Conservation (phyloP, 805 yeast species). For the Tetrapisispora namnaoensis region DNA sequence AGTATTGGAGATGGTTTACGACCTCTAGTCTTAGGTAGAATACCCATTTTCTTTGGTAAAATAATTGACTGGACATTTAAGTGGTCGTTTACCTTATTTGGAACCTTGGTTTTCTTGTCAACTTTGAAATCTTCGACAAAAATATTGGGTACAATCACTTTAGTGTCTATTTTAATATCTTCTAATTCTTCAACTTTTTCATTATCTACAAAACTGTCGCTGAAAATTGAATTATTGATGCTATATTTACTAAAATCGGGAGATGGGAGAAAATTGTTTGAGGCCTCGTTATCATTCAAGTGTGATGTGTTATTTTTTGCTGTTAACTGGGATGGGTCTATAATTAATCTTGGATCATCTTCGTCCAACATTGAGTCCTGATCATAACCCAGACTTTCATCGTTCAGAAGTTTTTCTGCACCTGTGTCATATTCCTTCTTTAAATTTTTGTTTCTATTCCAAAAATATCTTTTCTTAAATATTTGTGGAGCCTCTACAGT, state of each 20-base stretch:
- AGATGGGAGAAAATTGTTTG: neutral
- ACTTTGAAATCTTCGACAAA: conserved; percentile 1
- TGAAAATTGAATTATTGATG: neutral
- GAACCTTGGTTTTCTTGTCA: neutral
- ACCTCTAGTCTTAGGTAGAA: conserved; percentile 39
- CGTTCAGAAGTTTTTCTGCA: neutral
- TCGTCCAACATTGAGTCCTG: neutral
- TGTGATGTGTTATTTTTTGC: neutral
- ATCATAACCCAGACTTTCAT: neutral
- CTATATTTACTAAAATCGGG: neutral
- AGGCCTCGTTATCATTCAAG: neutral
- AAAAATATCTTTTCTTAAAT: conserved; percentile 20
- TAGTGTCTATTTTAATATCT: neutral
- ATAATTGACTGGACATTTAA: neutral
- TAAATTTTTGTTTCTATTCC: conserved; percentile 20
- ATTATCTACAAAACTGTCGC: neutral
- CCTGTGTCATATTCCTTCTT: conserved; percentile 1
- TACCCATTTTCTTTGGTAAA: conserved; percentile 1
- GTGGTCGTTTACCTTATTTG: neutral
- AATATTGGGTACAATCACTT: neutral
- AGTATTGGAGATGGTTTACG: conserved; percentile 54
- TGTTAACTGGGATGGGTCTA: conserved; percentile 1
- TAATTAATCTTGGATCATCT: neutral
- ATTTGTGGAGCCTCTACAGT: conserved; percentile 9
- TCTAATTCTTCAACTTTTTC: neutral